Evolutionary conservation across 139 green algal genomes (phyloP), one percentile per base, ranked within the genome.

Genomic region (Trebouxia sp.): DNA sequence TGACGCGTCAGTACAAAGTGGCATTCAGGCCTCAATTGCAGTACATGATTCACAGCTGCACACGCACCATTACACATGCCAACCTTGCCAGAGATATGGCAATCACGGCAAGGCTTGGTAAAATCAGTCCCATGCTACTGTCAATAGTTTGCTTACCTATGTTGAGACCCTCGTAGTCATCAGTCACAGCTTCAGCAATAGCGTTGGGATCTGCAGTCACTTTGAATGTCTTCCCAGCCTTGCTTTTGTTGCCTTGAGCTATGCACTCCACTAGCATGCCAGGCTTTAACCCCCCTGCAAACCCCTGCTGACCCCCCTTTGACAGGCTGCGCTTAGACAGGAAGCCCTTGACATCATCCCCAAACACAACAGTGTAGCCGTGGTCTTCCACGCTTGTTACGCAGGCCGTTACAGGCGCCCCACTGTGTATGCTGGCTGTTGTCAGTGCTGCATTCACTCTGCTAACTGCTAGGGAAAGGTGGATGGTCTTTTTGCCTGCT

Each of bases 311-410:
- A 14, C 24, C 55, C 50, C 65, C 45, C 7, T 8, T 30, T 6
- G 6, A 30, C 17, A 58, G 43, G 6, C 9, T 81, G 12, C 55
- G 55, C 53, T 74, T 72, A 14, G 62, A 72, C 9, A 72, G 62
- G 12, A 66, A 20, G 35, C 62, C 32, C 32, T 72, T 72, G 5
- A 72, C 28, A 37, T n/a, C n/a, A n/a, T n/a, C n/a, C 20, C 96
- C 96, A 26, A 98, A 91, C 14, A 74, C 83, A 6, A 98, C 83
- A 17, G 87, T 80, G 84, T 92, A 98, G 28, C 96, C 96, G 74
- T 97, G 93, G 80, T 98, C 96, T 88, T 99, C 96, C 28, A 94
- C 86, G 69, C 84, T 95, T 3, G 72, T 83, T 47, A 98, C 90
- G 41, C 88, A 91, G 0, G 91, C 94, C 5, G 91, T 79, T 65